phyloP scores from a whole-genome alignment of 257 asterid species.

The Solanum ossicruentum region DNA sequence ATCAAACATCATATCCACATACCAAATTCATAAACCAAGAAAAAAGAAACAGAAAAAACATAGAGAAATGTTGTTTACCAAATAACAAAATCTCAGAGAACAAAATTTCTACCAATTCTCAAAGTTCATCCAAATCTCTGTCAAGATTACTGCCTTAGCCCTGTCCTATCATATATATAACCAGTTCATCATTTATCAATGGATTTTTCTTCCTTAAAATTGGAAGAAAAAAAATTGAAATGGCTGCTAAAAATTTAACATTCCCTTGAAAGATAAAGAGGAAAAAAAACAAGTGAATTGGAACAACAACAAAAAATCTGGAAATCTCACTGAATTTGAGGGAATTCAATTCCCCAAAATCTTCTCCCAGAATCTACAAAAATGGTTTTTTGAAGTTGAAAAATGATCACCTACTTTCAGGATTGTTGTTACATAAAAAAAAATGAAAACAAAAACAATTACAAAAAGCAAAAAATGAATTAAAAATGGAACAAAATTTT shows the following conservation, averaged over 20 bases:
- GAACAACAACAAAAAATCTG: neutral
- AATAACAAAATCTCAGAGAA: neutral
- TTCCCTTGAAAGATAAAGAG: neutral
- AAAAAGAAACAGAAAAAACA: neutral
- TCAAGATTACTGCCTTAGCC: neutral
- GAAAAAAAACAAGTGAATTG: neutral
- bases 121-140: neutral
- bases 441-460: neutral
- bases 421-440: neutral
- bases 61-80: neutral
- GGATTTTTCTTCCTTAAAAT: neutral
- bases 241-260: neutral
- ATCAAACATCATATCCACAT: neutral
- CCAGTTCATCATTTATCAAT: neutral
- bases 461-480: neutral
- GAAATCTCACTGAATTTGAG: constrained; percentile 22
- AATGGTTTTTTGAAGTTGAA: neutral
- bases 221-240: neutral
- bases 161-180: neutral
- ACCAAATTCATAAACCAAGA: neutral
- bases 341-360: constrained; percentile 30
- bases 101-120: neutral
- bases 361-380: constrained; percentile 13
- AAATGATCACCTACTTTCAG: constrained; percentile 31
- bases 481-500: neutral